Conservation (phyloP, 257 asterid species). For the Solanum etuberosum region DNA sequence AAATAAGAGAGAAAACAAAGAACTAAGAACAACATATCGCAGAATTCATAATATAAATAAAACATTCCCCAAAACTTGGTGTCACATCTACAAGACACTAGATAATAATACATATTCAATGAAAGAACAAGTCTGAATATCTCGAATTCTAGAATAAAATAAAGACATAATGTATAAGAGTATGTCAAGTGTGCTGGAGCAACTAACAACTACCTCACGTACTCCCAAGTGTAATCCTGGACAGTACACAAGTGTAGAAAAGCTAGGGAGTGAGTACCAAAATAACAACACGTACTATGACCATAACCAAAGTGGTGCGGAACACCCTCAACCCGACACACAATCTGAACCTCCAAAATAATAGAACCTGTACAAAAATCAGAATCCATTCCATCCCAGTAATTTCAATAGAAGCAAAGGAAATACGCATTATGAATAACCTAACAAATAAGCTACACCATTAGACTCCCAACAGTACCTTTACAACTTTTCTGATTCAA, state of each 20-base stretch:
- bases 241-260: background rate
- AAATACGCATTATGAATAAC: no score
- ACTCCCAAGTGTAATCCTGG: background rate
- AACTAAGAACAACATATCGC: background rate
- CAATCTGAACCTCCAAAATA: no score
- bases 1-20: background rate
- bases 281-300: background rate
- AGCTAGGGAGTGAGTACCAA: background rate
- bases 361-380: no score
- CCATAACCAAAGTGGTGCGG: background rate
- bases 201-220: background rate
- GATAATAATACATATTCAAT: background rate
- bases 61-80: background rate
- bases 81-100: background rate
- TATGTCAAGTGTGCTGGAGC: background rate
- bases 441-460: no score
- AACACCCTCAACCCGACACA: no score
- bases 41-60: background rate
- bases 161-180: background rate
- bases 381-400: no score
- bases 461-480: no score
- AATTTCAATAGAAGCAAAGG: no score
- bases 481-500: no score
- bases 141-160: background rate
- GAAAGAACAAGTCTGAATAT: background rate